Evolutionary conservation across 495 filamentous ascomycete species (phyloP).

Genomic region (Penicillium fimorum): DNA sequence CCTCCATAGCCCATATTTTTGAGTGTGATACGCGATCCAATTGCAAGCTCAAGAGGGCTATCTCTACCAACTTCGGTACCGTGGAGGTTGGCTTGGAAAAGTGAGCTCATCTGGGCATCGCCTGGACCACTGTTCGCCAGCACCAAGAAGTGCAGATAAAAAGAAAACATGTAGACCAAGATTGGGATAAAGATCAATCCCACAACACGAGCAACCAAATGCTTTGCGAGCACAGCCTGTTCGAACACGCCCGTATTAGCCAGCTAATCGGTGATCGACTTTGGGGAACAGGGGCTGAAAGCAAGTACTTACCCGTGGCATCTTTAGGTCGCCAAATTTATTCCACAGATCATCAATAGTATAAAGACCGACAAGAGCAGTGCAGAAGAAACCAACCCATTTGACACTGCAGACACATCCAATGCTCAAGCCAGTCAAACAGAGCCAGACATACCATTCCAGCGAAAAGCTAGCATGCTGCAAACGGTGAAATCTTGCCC

Average conservation of each 20-base stretch:
- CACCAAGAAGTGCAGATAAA: conserved; percentile 89
- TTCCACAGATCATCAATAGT: conserved; percentile 97
- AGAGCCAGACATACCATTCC: conserved; percentile 91
- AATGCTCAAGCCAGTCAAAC: conserved; percentile 88
- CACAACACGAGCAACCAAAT: conserved; percentile 74
- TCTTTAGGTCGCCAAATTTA: conserved; percentile 92
- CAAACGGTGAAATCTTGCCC: conserved; percentile 89
- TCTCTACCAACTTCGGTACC: conserved; percentile 93
- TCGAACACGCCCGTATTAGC: not conserved
- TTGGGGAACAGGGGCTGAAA: not conserved
- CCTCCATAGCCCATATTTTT: conserved; percentile 99
- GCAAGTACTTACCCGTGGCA: conserved; percentile 64
- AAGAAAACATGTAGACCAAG: conserved; percentile 89
- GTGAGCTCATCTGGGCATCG: conserved; percentile 98
- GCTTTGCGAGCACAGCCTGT: conserved; percentile 68
- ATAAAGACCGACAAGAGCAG: conserved; percentile 91
- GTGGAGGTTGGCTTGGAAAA: conserved; percentile 94
- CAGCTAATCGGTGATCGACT: not conserved
- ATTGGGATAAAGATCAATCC: conserved; percentile 87
- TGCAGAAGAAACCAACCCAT: conserved; percentile 94
- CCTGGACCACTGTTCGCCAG: conserved; percentile 93
- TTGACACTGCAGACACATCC: conserved; percentile 98
- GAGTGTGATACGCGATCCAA: conserved; percentile 85
- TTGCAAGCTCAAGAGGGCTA: conserved; percentile 86
- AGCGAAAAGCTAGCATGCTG: conserved; percentile 78